A percentile compares a stretch with the other conserved stretches of the same genome.
Conservation (phyloP, 23 red algal species). For the Gracilaria domingensis region DNA sequence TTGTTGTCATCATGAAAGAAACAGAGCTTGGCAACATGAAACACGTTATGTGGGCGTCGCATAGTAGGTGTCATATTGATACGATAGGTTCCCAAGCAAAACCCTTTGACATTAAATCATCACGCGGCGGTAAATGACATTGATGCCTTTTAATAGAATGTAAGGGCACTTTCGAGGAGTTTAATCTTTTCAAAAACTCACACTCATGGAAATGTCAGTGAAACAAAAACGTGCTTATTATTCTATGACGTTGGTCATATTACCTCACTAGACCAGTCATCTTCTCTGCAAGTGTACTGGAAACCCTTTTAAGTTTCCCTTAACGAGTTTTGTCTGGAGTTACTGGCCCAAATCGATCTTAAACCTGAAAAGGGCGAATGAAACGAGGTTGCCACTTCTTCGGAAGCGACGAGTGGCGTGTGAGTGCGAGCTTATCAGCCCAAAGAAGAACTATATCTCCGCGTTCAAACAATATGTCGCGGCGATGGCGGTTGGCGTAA, state of each 20-base stretch:
- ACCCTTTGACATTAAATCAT: too few relatives aligned
- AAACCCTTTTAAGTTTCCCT: too few relatives aligned
- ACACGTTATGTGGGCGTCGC: not conserved
- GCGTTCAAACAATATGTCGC: not conserved
- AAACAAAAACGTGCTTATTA: too few relatives aligned
- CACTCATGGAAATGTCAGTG: too few relatives aligned
- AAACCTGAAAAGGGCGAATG: not conserved
- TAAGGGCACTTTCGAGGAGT: too few relatives aligned
- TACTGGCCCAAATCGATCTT: not conserved
- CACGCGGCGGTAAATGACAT: not conserved
- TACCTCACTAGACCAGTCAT: too few relatives aligned
- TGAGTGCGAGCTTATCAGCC: not conserved
- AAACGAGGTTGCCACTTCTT: slow-evolving; percentile 5
- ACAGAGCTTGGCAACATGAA: not conserved
- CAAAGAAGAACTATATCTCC: slow-evolving; percentile 12
- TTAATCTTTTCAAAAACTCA: too few relatives aligned
- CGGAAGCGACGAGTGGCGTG: not conserved
- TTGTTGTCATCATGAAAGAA: not conserved
- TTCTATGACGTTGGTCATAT: too few relatives aligned
- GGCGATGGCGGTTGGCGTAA: slow-evolving; percentile 5
- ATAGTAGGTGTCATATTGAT: slow-evolving; percentile 5
- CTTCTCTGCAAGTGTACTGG: too few relatives aligned
- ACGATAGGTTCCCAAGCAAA: not conserved
- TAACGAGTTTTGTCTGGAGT: not conserved
- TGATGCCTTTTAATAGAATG: not conserved